phyloP scores from a whole-genome alignment of 2,329 filamentous ascomycete species.

The Coniochaeta sp. region DNA sequence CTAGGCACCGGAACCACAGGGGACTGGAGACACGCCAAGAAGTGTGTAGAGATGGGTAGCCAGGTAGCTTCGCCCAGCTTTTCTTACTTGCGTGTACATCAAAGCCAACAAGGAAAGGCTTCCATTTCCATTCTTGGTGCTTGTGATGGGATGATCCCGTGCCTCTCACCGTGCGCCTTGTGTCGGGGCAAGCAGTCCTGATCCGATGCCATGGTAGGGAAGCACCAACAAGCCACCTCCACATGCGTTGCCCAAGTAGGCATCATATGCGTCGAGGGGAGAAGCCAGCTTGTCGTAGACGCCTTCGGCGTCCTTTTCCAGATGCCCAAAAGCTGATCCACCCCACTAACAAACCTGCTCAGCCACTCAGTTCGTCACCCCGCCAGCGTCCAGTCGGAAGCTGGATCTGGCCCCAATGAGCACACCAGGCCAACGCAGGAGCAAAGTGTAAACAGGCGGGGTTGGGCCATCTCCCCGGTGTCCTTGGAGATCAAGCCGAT shows the following conservation, averaged over 20 bases:
- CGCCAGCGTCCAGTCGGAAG: not conserved
- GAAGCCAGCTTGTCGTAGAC: not conserved
- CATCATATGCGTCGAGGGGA: not conserved
- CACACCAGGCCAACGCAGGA: not conserved
- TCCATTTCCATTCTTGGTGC: not conserved
- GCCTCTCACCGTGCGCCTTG: not conserved
- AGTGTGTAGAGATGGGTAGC: no score
- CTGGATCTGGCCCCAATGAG: not conserved
- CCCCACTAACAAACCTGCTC: not conserved
- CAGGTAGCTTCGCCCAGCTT: no score
- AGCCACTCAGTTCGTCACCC: not conserved
- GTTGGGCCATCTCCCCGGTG: not conserved
- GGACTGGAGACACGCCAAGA: no score
- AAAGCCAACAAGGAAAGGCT: no score
- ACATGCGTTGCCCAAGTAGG: not conserved
- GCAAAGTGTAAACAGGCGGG: not conserved
- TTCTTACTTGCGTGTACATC: no score
- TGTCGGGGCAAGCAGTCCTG: not conserved
- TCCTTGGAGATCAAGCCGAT: not conserved
- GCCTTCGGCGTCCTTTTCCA: not conserved
- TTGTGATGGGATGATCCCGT: not conserved
- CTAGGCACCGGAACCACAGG: not conserved
- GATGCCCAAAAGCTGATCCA: not conserved
- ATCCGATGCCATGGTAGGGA: conserved; percentile 1
- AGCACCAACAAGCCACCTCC: not conserved